phyloP scores from a whole-genome alignment of 2,329 filamentous ascomycete genomes.

The Mycosphaerelloides madeirae region DNA sequence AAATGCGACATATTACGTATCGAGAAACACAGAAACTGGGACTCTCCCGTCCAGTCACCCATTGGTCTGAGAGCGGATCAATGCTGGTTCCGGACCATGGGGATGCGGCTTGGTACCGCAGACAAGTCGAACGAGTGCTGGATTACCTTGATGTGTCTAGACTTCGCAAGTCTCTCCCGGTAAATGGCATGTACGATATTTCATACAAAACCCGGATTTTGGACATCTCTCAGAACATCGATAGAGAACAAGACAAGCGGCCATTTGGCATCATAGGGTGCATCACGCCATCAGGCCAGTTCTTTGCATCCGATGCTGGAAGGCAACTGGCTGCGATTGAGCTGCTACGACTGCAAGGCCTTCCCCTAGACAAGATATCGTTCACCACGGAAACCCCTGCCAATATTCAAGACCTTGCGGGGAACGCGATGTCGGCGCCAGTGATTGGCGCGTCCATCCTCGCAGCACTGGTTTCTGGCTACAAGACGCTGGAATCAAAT shows the following conservation, averaged over 20 bases:
- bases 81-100: constrained; percentile 53
- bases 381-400: constrained; percentile 56
- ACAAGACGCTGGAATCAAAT: constrained; percentile 5
- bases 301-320: constrained; percentile 57
- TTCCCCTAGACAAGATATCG: constrained; percentile 58
- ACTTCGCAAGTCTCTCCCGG: constrained; percentile 43
- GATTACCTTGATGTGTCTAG: constrained; percentile 60
- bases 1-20: constrained; percentile 55
- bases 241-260: constrained; percentile 49
- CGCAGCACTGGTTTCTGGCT: constrained; percentile 50
- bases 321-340: constrained; percentile 60
- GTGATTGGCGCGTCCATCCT: constrained; percentile 63
- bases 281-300: constrained; percentile 61
- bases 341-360: constrained; percentile 61
- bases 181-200: constrained; percentile 50
- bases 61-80: constrained; percentile 53
- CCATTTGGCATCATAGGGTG: constrained; percentile 60
- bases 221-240: constrained; percentile 70
- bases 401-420: constrained; percentile 65
- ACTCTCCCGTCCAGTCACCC: constrained; percentile 53
- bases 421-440: constrained; percentile 74
- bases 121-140: constrained; percentile 55
- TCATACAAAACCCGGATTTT: constrained; percentile 53
- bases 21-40: constrained; percentile 51
- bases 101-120: constrained; percentile 47